A percentile compares a stretch with the other conserved stretches of the same genome.
phyloP scores from a whole-genome alignment of 2,329 filamentous ascomycete species.

The Aspergillus phoenicis region DNA sequence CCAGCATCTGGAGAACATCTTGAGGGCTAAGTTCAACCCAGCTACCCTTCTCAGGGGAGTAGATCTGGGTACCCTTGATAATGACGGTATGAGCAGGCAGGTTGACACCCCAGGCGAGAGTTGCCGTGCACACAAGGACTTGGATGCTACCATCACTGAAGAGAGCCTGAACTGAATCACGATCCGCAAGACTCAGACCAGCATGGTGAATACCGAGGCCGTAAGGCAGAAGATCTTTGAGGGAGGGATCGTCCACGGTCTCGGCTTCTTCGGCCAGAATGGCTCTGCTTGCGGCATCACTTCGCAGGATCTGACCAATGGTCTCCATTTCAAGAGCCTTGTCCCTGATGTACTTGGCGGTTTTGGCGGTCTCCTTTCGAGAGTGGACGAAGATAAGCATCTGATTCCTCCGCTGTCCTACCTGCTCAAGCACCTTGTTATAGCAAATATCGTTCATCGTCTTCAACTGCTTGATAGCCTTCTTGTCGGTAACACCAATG shows the following conservation, averaged over 20 bases:
- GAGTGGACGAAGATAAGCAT: constrained; percentile 99
- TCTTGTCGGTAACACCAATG: constrained; percentile 94
- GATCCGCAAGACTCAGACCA: constrained; percentile 93
- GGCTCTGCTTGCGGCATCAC: constrained; percentile 87
- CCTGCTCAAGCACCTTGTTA: constrained; percentile 94
- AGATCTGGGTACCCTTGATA: constrained; percentile 97
- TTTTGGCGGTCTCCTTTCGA: constrained; percentile 96
- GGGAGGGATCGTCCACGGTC: constrained; percentile 77
- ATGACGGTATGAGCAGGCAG: constrained; percentile 96
- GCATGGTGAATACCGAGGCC: constrained; percentile 98
- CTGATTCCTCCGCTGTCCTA: constrained; percentile 88
- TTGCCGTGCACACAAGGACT: constrained; percentile 95
- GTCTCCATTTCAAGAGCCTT: constrained; percentile 97
- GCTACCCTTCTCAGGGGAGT: constrained; percentile 96
- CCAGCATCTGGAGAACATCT: constrained; percentile 97
- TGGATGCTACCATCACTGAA: constrained; percentile 90
- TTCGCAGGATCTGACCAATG: constrained; percentile 90
- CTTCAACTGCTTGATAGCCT: constrained; percentile 97
- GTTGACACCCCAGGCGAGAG: constrained; percentile 99
- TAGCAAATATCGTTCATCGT: constrained; percentile 99
- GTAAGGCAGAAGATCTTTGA: constrained; percentile 93
- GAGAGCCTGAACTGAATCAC: constrained; percentile 91
- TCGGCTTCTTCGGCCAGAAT: constrained; percentile 84
- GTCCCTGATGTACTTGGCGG: constrained; percentile 91
- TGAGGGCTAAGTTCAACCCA: constrained; percentile 98